Evolutionary conservation across 257 asterid species (phyloP), one percentile per base, ranked within the genome.

Genomic region (Lycium barbarum): DNA sequence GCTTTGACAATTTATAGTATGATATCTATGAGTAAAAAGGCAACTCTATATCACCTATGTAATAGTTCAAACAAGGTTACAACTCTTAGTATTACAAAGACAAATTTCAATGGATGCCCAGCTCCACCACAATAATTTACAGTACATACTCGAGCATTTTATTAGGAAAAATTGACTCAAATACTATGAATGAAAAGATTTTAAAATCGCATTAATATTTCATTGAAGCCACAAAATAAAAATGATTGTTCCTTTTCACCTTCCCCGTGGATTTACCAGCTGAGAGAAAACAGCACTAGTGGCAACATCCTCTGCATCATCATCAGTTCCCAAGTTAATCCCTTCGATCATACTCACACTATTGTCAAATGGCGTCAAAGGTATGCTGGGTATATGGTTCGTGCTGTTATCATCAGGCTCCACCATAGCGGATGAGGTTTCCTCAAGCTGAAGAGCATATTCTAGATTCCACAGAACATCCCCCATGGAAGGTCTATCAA

Each of bases 401-500:
- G 92, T 93, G 73, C 97, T 93, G 85, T 92, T 90, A 40, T 91
- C 95, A 58, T 93, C 94, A 1, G 93, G 92, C 86, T 93, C 97
- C 87, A 80, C 85, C 47, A 92, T 88, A 57, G 97, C 95, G 20
- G 90, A 88, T 8, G 94, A 91, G 57, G 96, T 91, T 83, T 93
- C 98, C 89, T 93, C 96, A 35, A 93, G 93, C 91, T 92, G 98
- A 72, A 93, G 92, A 45, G 96, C 98, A 81, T 93, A 92, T 63
- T 93, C 96, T 85, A 93, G 85, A 88, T 92, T 93, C 98, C 98
- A 93, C 86, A 93, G 86, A 57, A 93, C 94, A 61, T 93, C 98
- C 14, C 98, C 98, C 95, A 93, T 93, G 57, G 94, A 89, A 68
- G 98, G 98, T 88, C 98, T 88, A 63, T 93, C 96, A 38, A 91